Evolutionary conservation across 495 filamentous ascomycete species (phyloP).

Genomic region (Cryomyces antarcticus): DNA sequence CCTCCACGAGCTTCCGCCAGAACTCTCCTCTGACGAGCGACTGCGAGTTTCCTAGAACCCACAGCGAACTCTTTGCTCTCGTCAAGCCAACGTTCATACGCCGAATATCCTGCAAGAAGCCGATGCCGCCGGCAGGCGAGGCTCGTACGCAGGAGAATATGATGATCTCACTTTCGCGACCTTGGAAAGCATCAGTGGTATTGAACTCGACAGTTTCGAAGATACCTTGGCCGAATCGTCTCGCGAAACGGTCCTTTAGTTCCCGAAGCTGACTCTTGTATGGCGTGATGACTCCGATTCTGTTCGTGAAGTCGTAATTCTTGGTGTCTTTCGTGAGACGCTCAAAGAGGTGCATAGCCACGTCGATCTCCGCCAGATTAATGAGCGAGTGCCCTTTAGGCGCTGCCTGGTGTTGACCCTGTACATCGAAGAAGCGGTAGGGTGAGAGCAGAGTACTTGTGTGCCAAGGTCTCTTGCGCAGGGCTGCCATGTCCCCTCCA

Average conservation of each 20-base stretch:
- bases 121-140: slow-evolving; percentile 70
- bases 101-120: slow-evolving; percentile 92
- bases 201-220: slow-evolving; percentile 79
- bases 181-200: slow-evolving; percentile 95
- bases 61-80: slow-evolving; percentile 83
- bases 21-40: slow-evolving; percentile 71
- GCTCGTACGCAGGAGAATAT: slow-evolving; percentile 97
- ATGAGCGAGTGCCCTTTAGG: slow-evolving; percentile 69
- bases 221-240: slow-evolving; percentile 52
- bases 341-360: slow-evolving; percentile 66
- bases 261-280: slow-evolving; percentile 85
- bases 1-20: slow-evolving; percentile 67
- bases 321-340: slow-evolving; percentile 54
- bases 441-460: slow-evolving; percentile 58
- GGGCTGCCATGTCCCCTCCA: slow-evolving; percentile 55
- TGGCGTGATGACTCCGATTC: slow-evolving; percentile 90
- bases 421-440: slow-evolving; percentile 94
- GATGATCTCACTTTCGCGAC: slow-evolving; percentile 89
- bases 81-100: slow-evolving; percentile 99
- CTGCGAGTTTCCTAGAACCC: slow-evolving; percentile 81
- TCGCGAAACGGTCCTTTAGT: slow-evolving; percentile 49
- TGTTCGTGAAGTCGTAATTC: slow-evolving; percentile 48
- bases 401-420: slow-evolving; percentile 63
- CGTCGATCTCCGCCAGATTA: slow-evolving; percentile 67
- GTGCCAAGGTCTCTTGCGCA: slow-evolving; percentile 72